Base-by-base conservation (phyloP, 106 monocot species). In the Acanthochlamys bracteata region DNA sequence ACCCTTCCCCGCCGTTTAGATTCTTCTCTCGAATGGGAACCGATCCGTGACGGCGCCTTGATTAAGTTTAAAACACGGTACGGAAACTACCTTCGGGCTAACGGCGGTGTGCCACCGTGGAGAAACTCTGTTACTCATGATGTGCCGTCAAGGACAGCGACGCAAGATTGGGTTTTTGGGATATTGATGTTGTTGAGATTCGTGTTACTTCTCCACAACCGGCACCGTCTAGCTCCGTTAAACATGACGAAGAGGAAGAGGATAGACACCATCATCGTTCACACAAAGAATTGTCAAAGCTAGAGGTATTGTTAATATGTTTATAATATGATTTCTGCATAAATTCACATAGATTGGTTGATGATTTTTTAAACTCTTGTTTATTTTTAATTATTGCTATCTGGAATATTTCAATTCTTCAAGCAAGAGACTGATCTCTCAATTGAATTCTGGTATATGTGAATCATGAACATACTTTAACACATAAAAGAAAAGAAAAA, bases 11-110 rank as follows among this genome's bases (percentile, higher is more conserved):
- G 67, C 53, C 81, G 83, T 41, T 75, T 79, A 10, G 87, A 87
- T 53, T 88, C 95, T 14, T 90, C 95, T 16, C 59, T 96, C n/a
- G 95, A 96, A 66, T 96, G 95, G 95, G 87, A 90, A 64, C 90
- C 95, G 10, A 47, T 88, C 24, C 66, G 87, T 13, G 95, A 95
- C 11, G 90, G 86, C 0, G 66, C 78, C 59, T 74, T 69, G 64
- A 71, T 81, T 41, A 65, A 65, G 54, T 76, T 84, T 42, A 81
- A 76, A 73, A 81, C 89, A 20, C 56, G 76, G 51, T 81, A 76
- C 64, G 84, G 89, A 23, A 65, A 82, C 25, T 89, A 45, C 73
- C 72, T 93, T 42, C 73, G 93, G 39, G 89, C 83, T 41, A 93
- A 93, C 52, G 80, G 85, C 4, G 89, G 95, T 6, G 41, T 84